Base-by-base conservation (phyloP, 2,329 filamentous ascomycete species). In the Rhynchosporium graminicola region DNA sequence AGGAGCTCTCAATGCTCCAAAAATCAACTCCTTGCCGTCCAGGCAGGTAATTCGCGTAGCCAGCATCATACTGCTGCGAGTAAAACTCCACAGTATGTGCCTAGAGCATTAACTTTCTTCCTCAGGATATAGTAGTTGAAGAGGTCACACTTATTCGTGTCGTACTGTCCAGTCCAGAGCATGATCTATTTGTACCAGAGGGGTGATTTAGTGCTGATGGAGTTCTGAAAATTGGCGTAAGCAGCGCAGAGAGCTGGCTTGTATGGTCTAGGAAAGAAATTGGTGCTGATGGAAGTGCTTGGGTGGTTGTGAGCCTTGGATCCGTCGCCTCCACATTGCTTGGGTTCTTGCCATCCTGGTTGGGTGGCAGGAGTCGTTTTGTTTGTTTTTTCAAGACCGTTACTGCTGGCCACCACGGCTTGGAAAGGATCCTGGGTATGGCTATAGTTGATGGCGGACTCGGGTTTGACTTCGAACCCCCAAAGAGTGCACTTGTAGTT, bases 311-410 rank as follows among this genome's bases (percentile, higher is more conserved):
- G 68, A 1, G 29, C 62, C n/a, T 56, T 54, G 36, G 4, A 40
- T 28, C 61, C 66, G 26, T 58, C 31, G 28, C 52, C 50, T 26
- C 61, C 63, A 59, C 66, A 67, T 4, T 60, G 20, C 54, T 65
- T 52, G 2, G 68, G 59, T 36, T 47, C 38, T 36, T 47, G 2
- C 67, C 66, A 67, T n/a, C 66, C 67, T 20, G 63, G 60, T 36
- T 46, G 51, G 54, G 2, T 43, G 40, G 8, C 42, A 63, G 60
- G 45, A 72, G 57, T 70, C 69, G 62, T 76, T 76, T 6, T 76
- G 78, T 60, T 80, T 79, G 45, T 75, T 78, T n/a, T 75, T 78
- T 28, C 77, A 73, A 50, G 20, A 80, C 77, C 40, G 76, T 73
- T 43, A 79, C 74, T 9, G 73, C 68, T 74, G 80, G 73, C 26